phyloP scores from a whole-genome alignment of 1,284 basidiomycete genomes.

The Heterobasidion parviporum region DNA sequence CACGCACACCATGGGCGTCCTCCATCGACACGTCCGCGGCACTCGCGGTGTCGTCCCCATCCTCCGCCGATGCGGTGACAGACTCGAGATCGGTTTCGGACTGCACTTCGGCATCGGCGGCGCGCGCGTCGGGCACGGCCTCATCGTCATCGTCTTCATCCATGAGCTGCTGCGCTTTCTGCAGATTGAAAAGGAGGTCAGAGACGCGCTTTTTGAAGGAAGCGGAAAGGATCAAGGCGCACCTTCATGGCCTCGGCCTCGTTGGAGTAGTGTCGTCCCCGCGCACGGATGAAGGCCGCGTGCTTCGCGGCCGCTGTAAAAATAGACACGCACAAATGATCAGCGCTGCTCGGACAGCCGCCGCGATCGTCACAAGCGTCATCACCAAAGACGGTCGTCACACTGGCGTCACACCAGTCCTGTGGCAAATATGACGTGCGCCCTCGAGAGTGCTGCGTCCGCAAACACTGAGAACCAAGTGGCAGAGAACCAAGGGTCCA shows the following conservation, averaged over 20 bases:
- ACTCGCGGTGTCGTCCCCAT: constrained; percentile 7
- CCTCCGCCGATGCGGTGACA: constrained; percentile 9
- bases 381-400: neutral
- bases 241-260: constrained; percentile 92
- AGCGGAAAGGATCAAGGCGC: constrained; percentile 11
- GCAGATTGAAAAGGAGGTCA: constrained; percentile 8
- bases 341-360: neutral
- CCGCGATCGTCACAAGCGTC: neutral
- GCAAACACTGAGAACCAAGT: no score
- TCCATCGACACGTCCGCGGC: constrained; percentile 20
- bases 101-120: no score
- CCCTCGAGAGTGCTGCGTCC: neutral
- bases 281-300: constrained; percentile 74
- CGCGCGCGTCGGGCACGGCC: neutral
- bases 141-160: constrained; percentile 60
- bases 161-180: constrained; percentile 61
- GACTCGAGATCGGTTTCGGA: no score
- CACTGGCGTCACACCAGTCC: no score
- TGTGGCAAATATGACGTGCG: no score
- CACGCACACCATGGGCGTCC: constrained; percentile 4
- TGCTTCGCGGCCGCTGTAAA: constrained; percentile 69
- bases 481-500: neutral
- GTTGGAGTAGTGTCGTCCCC: constrained; percentile 83
- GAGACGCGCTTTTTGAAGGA: constrained; percentile 1
- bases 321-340: constrained; percentile 1